Evolutionary conservation across 2,329 filamentous ascomycete genomes (phyloP), one percentile per base, ranked within the genome.

Genomic region (Fusarium sp.): DNA sequence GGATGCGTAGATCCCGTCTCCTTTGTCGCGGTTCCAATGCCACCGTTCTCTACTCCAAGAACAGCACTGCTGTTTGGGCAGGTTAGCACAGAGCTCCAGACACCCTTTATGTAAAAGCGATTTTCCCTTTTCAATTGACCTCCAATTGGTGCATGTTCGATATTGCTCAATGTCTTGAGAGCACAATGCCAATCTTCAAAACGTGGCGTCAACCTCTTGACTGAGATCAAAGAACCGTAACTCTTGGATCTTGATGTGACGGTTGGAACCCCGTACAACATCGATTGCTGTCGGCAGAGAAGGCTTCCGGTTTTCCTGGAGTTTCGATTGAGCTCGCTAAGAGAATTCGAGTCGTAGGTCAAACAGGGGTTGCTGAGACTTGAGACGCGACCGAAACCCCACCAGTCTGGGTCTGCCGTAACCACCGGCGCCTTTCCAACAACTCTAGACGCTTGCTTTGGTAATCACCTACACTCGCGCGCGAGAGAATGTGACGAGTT

Each of bases 301-400:
- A 47, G 37, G 51, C 16, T 68, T 52, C 67, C 72, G 72, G 54
- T 62, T 43, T 43, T 54, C 30, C 52, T 54, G 59, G 47, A 47
- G 63, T 75, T 73, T 73, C 50, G 59, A 48, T 62, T 62, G 48
- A 64, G 57, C 54, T 69, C 60, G 70, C 70, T 72, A 72, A 57
- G 62, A 60, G 55, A 28, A 60, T 67, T 60, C 43, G 53, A 61
- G 66, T 61, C 60, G 63, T 51, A 48, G 51, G 52, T 70, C 60
- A 70, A 68, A 64, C 70, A 67, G 40, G 72, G 70, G 60, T 62
- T 62, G 37, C 37, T 36, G 28, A 39, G 41, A 43, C 41, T 39
- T 72, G 74, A 76, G 75, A 76, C 74, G 23, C 31, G 27, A 63
- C 59, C 74, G 60, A 76, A 75, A 76, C 74, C 55, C 62, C 52